Percentiles rank a stretch among this genome's conserved stretches.
These are phyloP conservation scores for Hippophae rhamnoides DNA, from an alignment of 306 rosid genomes.

Conservation along the genomic window DNA sequence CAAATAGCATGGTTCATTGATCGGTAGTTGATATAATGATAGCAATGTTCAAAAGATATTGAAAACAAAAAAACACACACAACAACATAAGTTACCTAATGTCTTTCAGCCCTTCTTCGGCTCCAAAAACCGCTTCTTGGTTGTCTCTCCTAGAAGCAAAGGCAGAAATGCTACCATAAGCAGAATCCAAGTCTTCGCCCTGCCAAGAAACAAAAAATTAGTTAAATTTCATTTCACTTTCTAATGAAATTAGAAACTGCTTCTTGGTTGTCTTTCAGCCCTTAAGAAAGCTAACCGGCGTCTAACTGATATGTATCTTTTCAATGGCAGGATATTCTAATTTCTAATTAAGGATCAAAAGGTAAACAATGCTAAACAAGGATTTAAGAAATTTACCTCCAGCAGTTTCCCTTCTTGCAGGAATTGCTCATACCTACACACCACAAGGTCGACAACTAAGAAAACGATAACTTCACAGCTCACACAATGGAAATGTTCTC, in stretches of 20 bases:
- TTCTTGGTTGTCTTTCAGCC: too few species aligned
- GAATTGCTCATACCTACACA: conserved; percentile 62
- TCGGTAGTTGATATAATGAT: background rate
- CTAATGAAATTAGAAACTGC: too few species aligned
- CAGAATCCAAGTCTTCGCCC: conserved; percentile 92
- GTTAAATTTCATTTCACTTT: background rate
- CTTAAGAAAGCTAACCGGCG: background rate
- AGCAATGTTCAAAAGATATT: too few species aligned
- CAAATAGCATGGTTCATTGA: background rate
- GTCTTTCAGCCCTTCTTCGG: conserved; percentile 82
- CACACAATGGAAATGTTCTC: background rate
- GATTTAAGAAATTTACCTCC: conserved; percentile 39
- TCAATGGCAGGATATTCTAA: background rate
- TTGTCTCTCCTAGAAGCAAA: conserved; percentile 73
- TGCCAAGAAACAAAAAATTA: conserved; percentile 12
- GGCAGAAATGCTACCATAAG: conserved; percentile 87
- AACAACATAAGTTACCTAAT: conserved; percentile 32
- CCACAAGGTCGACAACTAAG: background rate
- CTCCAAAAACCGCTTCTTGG: conserved; percentile 83
- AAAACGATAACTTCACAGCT: background rate
- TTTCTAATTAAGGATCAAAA: background rate
- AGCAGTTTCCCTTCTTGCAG: conserved; percentile 75
- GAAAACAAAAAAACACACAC: background rate
- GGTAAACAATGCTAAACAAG: background rate
- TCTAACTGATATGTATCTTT: too few species aligned